A percentile compares a stretch with the other conserved stretches of the same genome.
Conservation (phyloP, 768 basidiomycete species). For the Favolaschia claudopus region DNA sequence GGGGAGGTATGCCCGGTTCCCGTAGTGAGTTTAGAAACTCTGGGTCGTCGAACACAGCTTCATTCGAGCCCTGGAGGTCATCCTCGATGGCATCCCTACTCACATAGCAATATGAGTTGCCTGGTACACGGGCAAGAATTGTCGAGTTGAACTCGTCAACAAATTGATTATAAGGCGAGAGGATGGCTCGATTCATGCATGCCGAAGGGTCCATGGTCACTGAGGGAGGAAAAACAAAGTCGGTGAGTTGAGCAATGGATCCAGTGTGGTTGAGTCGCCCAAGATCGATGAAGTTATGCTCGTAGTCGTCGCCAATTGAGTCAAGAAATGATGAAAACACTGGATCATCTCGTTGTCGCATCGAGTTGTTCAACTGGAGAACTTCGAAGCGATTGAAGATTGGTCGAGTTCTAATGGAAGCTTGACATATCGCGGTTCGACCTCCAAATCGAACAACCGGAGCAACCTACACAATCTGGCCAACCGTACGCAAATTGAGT, state of each 20-base stretch:
- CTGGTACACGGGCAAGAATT: background rate
- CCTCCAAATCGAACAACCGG: constrained; percentile 1
- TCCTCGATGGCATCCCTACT: background rate
- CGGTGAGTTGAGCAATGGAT: background rate
- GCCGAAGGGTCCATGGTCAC: background rate
- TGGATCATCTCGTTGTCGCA: constrained; percentile 1
- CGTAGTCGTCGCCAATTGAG: background rate
- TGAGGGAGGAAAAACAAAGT: background rate
- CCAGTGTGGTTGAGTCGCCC: background rate
- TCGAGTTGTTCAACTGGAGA: background rate
- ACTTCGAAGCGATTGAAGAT: constrained; percentile 3
- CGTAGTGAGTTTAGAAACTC: background rate
- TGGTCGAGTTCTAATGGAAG: background rate
- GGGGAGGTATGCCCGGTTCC: background rate
- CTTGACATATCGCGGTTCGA: background rate
- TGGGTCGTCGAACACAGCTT: background rate
- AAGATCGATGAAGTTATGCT: background rate
- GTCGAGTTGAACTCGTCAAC: background rate
- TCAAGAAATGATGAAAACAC: background rate
- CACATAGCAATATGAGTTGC: background rate
- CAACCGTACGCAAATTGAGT: too few species aligned
- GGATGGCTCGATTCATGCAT: background rate
- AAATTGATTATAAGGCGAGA: background rate
- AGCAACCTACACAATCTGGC: too few species aligned
- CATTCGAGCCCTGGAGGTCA: background rate